A percentile compares a stretch with the other conserved stretches of the same genome.
phyloP scores from a whole-genome alignment of 2,329 filamentous ascomycete genomes.

The Neofusicoccum kwambonambiense region DNA sequence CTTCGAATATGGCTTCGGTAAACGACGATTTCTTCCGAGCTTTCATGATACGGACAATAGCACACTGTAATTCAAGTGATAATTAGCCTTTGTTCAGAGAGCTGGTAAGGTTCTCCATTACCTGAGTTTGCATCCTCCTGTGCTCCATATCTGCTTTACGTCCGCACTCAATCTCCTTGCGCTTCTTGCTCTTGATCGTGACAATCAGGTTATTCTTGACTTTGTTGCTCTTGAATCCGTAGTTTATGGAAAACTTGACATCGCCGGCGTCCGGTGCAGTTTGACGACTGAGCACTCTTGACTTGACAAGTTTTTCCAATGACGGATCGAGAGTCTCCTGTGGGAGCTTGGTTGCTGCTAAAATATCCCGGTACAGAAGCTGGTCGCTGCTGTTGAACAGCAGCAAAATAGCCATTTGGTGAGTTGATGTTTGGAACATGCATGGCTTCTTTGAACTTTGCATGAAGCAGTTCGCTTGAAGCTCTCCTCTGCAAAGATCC shows the following conservation, averaged over 20 bases:
- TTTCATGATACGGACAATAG: not conserved
- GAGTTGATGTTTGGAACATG: not conserved
- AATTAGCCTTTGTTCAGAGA: not conserved
- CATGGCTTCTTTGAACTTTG: not conserved
- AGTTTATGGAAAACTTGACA: not conserved
- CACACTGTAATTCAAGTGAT: not conserved
- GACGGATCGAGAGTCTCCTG: not conserved
- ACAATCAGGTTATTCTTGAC: not conserved
- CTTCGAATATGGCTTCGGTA: not conserved
- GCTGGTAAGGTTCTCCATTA: not conserved
- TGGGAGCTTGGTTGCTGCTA: not conserved
- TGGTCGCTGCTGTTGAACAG: not conserved
- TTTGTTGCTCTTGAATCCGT: not conserved
- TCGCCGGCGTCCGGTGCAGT: not conserved
- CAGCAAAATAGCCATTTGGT: not conserved
- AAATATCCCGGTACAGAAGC: not conserved
- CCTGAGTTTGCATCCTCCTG: not conserved
- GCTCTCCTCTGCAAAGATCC: not conserved
- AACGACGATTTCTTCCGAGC: not conserved
- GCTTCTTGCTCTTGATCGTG: not conserved
- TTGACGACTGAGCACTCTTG: not conserved
- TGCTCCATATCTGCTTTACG: not conserved
- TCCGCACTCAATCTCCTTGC: not conserved
- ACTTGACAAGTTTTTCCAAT: not conserved
- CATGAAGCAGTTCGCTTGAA: not conserved